Base-by-base conservation (phyloP, 805 yeast species). In the Hanseniaspora occidentalis region DNA sequence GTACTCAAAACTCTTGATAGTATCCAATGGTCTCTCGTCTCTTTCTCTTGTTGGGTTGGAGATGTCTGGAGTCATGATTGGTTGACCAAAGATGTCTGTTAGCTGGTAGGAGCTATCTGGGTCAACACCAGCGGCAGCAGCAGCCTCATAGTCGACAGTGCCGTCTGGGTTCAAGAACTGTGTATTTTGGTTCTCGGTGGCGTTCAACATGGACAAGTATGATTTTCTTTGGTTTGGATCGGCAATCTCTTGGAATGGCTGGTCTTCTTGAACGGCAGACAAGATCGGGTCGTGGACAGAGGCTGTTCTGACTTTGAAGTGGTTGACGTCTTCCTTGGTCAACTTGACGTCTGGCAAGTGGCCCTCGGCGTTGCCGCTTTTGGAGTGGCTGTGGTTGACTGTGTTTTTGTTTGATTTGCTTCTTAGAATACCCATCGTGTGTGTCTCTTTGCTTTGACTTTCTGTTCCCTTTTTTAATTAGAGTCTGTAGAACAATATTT, bases 21-120 rank as follows among this genome's bases (percentile, higher is more conserved):
- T 92, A 60, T 94, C 99, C 52, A 92, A 66, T 3, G 99, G 99
- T 53, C 99, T 75, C 63, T 92, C 99, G 59, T 88, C 89, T 61
- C 98, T 75, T 17, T 82, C 64, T 53, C 99, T 73, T 6, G 96
- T 79, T 22, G 99, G 99, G 57, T 92, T 92, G 29, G 95, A 84
- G 50, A 81, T 69, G 58, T 92, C 99, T 6, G 94, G 83, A 47
- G 75, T 75, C 2, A 56, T 56, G 52, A 92, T 92, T 6, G 79
- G 75, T 44, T 73, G 73, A 17, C 99, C 99, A 59, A 88, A 89
- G 34, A 84, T 77, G 58, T 92, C 99, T 50, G 51, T 49, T 21
- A 57, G 43, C 20, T 37, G 37, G 21, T 73, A 74, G 51, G 77
- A 54, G 22, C 77, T 77, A 33, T 66, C 67, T 36, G 72, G 66